Base-by-base conservation (phyloP, 2,329 filamentous ascomycete species). In the Venturia carpophila region DNA sequence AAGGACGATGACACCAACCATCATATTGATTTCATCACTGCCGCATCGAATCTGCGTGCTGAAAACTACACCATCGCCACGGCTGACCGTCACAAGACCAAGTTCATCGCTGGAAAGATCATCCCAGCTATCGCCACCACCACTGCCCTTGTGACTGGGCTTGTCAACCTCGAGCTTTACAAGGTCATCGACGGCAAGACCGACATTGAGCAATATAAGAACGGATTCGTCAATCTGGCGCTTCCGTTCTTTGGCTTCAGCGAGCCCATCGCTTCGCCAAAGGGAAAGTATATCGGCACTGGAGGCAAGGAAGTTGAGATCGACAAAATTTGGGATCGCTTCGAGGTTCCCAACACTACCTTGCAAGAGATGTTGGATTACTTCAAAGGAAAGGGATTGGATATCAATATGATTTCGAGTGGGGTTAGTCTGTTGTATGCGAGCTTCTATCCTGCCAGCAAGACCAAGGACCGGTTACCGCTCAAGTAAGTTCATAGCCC, bases 51-150 rank as follows among this genome's bases (percentile, higher is more conserved):
- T 75, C 82, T 99, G 67, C 90, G 95, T 67, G 94, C 94, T 0
- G 89, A 96, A 77, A 99, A 99, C 80, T 99, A 99, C 84, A 96
- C 94, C 77, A 99, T 99, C 70, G 86, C 91, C 72, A 84, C 87
- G 68, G 92, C 94, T 0, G 93, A 99, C 74, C 85, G 91, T 68
- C 94, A 97, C 83, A 96, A 94, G 87, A 99, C 93, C 68, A 99
- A 99, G 82, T 97, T 99, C 78, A 99, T 99, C 74, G 95, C 94
- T 41, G 94, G 94, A 75, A 99, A 99, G 84, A 99, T 99, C 71
- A 99, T 99, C 69, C 94, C 94, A 27, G 94, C 94, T 58, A 99
- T 99, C 76, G 94, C 94, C 56, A 99, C 94, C 3, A 97, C 94
- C 0, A 99, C 94, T 2, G 93, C 94, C 3, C 82, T 99, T 66